Evolutionary conservation across 192 early-diverging fungal species (phyloP).

Genomic region (Coemansia sp.): DNA sequence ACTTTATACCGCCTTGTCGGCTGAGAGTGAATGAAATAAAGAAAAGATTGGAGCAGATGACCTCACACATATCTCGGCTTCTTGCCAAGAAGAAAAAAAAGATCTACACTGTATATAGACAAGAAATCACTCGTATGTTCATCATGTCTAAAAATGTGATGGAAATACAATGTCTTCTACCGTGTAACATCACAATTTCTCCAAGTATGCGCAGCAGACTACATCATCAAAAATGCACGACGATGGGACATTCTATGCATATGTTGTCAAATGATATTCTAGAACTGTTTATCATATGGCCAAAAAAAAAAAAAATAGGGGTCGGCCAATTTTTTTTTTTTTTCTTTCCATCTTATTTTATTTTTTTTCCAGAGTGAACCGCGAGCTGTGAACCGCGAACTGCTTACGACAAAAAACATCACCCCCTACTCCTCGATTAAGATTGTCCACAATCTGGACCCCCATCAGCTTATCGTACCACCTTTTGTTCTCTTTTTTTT

Average conservation of each 20-base stretch:
- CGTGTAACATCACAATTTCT: background rate
- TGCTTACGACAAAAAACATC: background rate
- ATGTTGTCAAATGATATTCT: conserved; percentile 10
- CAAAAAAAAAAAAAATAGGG: too few species aligned
- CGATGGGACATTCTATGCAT: background rate
- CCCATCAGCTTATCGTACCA: background rate
- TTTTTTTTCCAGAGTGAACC: background rate
- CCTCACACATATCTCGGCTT: background rate
- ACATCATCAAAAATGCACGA: background rate
- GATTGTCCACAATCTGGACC: background rate
- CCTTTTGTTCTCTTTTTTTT: background rate
- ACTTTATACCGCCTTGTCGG: background rate
- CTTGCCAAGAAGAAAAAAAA: background rate
- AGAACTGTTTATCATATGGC: background rate
- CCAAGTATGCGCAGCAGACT: background rate
- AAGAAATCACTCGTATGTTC: background rate
- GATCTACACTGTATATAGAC: background rate
- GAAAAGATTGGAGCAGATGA: conserved; percentile 4
- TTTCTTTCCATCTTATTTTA: background rate
- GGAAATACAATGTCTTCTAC: background rate
- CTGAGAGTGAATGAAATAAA: background rate
- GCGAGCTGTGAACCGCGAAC: background rate
- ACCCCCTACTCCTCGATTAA: background rate
- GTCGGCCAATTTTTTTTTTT: background rate
- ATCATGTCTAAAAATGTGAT: background rate